Conservation (phyloP, 176 grass and related monocot species). For the Eragrostis nindensis region DNA sequence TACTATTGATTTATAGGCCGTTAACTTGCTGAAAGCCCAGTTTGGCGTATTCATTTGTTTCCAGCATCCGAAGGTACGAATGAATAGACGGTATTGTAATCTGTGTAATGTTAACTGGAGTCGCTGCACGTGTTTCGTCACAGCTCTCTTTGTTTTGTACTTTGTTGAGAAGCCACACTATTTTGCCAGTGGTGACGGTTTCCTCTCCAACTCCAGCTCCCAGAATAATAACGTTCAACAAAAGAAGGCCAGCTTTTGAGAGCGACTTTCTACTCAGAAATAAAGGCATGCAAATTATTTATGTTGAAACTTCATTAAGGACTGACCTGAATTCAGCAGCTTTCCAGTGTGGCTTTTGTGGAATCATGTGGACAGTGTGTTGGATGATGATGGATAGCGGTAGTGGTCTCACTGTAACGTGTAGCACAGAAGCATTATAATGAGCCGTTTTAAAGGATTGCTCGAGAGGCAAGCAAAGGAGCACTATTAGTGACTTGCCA, state of each 20-base stretch:
- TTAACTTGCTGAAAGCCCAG: background rate
- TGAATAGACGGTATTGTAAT: background rate
- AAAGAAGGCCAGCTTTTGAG: background rate
- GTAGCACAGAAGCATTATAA: constrained; percentile 7
- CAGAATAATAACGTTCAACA: background rate
- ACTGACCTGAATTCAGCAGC: background rate
- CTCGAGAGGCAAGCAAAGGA: constrained; percentile 28
- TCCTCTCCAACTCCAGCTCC: background rate
- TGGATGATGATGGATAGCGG: background rate
- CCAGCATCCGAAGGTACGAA: background rate
- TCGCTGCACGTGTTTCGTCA: background rate
- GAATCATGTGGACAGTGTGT: constrained; percentile 22
- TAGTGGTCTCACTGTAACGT: background rate
- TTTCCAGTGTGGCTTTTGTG: background rate
- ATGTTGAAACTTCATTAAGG: background rate
- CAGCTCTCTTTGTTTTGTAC: background rate
- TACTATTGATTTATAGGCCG: background rate
- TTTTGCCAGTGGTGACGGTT: background rate
- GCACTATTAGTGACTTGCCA: background rate
- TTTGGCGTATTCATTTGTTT: background rate
- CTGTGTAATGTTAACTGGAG: background rate
- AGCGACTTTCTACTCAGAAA: background rate
- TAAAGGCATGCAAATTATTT: background rate
- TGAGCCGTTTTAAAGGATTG: constrained; percentile 35
- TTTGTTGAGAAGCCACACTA: background rate